Evolutionary conservation across 805 yeast genomes (phyloP), one percentile per base, ranked within the genome.

Genomic region (Cyberlindnera misumaiensis): DNA sequence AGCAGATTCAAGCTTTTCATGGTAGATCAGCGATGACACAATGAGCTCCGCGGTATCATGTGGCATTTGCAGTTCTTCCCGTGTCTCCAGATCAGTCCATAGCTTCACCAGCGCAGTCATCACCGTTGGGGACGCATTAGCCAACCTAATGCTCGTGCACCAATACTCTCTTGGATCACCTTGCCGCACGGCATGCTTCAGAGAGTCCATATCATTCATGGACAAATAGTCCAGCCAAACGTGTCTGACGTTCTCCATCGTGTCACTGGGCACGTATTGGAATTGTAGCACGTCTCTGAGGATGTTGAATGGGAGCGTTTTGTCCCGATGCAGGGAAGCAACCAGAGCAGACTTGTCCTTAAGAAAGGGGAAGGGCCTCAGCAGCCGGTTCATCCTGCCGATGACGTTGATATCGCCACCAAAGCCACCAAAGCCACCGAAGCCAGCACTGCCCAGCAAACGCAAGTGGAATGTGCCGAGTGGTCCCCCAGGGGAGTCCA

Each of bases 231-330:
- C 34, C 14, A 44, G 6, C 53, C 53, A 50, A 3, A 42, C 38
- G 15, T 46, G 44, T 8, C 44, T 39, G 6, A 44, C 36, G 5
- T 20, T 11, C 11, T 45, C 52, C 28, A 43, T 22, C 10, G 24
- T 25, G 2, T 29, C 18, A 2, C 32, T 36, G 16, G 35, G 27
- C 12, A 38, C 12, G 4, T 28, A 32, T 9, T 47, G 48, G n/a
- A 50, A 30, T 2, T 38, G 27, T 11, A 52, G 32, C 3, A 48
- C 46, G 22, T 52, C 55, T 22, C 56, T 37, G 2, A 43, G 41
- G 3, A 48, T 28, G 34, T 50, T 52, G 39, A 50, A 52, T 1
- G 56, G 56, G 2, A 50, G 17, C 3, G 11, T 24, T 14, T 33
- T 34, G 26, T 50, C 41, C 24, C 18, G 31, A 17, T 47, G 55